phyloP scores from a whole-genome alignment of 805 yeast genomes.

The Pichia rugopelliculosa region DNA sequence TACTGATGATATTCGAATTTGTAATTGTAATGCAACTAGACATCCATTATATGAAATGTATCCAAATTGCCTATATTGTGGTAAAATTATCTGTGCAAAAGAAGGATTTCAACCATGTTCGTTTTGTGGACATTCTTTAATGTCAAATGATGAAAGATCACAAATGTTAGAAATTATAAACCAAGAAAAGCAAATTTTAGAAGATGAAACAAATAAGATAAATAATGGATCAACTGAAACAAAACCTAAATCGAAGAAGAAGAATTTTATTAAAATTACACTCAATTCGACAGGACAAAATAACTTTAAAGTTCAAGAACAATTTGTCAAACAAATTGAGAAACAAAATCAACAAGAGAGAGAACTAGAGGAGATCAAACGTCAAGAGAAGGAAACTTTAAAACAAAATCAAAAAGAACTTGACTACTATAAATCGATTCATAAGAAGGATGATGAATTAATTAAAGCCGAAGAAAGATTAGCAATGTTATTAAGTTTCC shows the following conservation, averaged over 20 bases:
- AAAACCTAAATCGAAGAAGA: slow-evolving; percentile 23
- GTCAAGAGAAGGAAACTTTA: slow-evolving; percentile 33
- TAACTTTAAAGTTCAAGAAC: slow-evolving; percentile 62
- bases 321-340: slow-evolving; percentile 54
- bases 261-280: slow-evolving; percentile 46
- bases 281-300: slow-evolving; percentile 56
- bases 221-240: slow-evolving; percentile 3
- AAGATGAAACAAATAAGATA: slow-evolving; percentile 21
- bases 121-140: slow-evolving; percentile 63
- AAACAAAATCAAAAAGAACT: slow-evolving; percentile 37
- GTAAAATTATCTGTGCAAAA: slow-evolving; percentile 81
- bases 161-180: slow-evolving; percentile 48
- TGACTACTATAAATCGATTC: slow-evolving; percentile 35
- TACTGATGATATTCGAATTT: slow-evolving; percentile 24
- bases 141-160: slow-evolving; percentile 52
- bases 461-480: slow-evolving; percentile 65
- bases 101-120: slow-evolving; percentile 92
- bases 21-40: slow-evolving; percentile 80
- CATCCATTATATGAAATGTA: slow-evolving; percentile 87
- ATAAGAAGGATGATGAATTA: slow-evolving; percentile 49
- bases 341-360: slow-evolving; percentile 33
- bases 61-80: slow-evolving; percentile 92
- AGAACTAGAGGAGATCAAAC: slow-evolving; percentile 28
- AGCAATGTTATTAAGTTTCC: slow-evolving; percentile 69
- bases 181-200: slow-evolving; percentile 42